Conservation (phyloP, 352 stramenopile genomes). For the Phytophthora constricta region DNA sequence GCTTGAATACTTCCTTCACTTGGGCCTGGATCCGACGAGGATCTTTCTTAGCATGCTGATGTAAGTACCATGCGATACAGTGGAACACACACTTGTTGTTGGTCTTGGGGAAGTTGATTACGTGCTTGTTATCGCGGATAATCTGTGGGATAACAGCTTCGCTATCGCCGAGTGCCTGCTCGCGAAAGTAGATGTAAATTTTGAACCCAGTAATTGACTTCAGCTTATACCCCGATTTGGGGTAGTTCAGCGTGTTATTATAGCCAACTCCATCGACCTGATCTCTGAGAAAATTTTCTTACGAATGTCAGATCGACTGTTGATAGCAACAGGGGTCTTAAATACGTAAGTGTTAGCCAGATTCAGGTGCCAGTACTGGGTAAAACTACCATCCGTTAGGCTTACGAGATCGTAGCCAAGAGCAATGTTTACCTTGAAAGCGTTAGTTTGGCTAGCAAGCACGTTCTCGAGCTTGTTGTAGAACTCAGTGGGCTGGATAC, state of each 20-base stretch:
- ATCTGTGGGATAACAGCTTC: constrained; percentile 10
- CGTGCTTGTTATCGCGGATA: constrained; percentile 8
- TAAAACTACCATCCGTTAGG: neutral
- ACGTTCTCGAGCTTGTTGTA: no score
- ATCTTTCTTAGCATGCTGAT: neutral
- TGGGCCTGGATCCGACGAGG: neutral
- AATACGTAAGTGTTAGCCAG: constrained; percentile 17
- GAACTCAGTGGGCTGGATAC: no score
- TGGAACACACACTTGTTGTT: constrained; percentile 16
- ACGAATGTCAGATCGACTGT: constrained; percentile 24
- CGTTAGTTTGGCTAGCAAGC: no score
- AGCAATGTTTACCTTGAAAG: no score
- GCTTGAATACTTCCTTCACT: constrained; percentile 12
- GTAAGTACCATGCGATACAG: neutral
- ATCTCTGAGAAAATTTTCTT: constrained; percentile 21
- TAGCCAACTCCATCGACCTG: constrained; percentile 23
- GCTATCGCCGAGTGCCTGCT: constrained; percentile 25
- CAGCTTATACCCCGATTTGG: constrained; percentile 14
- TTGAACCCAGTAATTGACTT: constrained; percentile 27
- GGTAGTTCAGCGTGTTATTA: constrained; percentile 27
- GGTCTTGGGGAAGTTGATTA: constrained; percentile 18
- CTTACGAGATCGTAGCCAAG: constrained; percentile 2
- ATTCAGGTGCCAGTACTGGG: constrained; percentile 6
- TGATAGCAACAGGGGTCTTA: constrained; percentile 19
- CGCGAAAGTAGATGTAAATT: constrained; percentile 22